Evolutionary conservation across 139 green algal species (phyloP).

Genomic region (Chlorella sp.): DNA sequence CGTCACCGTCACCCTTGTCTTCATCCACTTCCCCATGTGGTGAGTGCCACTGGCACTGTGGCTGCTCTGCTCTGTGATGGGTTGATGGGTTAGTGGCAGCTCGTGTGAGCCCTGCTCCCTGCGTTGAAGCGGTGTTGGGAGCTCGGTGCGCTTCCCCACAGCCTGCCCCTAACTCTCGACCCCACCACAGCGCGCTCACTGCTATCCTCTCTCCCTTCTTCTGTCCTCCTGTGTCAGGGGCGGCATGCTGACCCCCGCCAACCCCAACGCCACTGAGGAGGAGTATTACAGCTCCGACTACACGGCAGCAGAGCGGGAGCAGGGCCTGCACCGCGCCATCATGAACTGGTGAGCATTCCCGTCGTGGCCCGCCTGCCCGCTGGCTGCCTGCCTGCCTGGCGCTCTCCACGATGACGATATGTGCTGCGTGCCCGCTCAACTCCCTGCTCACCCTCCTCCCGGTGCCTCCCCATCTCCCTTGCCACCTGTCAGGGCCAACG

Average conservation of each 20-base stretch:
- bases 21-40: slow-evolving; percentile 91
- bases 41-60: too few species aligned
- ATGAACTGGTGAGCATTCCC: slow-evolving; percentile 21
- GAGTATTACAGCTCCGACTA: slow-evolving; percentile 87
- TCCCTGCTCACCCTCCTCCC: not conserved
- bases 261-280: slow-evolving; percentile 77
- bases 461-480: too few species aligned
- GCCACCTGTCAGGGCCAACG: not conserved
- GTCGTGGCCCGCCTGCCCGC: not conserved
- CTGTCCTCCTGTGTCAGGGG: slow-evolving; percentile 53
- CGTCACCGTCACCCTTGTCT: slow-evolving; percentile 69
- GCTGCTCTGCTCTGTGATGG: too few species aligned
- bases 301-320: slow-evolving; percentile 60
- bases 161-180: too few species aligned
- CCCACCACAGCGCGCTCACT: too few species aligned
- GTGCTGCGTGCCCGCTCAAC: not conserved
- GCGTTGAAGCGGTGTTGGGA: too few species aligned
- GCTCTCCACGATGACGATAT: too few species aligned
- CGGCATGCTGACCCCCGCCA: slow-evolving; percentile 78
- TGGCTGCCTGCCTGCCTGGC: too few species aligned
- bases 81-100: too few species aligned
- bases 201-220: not conserved
- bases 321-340: slow-evolving; percentile 51
- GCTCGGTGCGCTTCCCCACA: too few species aligned
- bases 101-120: too few species aligned